A percentile compares a stretch with the other conserved stretches of the same genome.
Evolutionary conservation across 164 flowering plant genomes (phyloP).

Genomic region (Liquidambar formosana): DNA sequence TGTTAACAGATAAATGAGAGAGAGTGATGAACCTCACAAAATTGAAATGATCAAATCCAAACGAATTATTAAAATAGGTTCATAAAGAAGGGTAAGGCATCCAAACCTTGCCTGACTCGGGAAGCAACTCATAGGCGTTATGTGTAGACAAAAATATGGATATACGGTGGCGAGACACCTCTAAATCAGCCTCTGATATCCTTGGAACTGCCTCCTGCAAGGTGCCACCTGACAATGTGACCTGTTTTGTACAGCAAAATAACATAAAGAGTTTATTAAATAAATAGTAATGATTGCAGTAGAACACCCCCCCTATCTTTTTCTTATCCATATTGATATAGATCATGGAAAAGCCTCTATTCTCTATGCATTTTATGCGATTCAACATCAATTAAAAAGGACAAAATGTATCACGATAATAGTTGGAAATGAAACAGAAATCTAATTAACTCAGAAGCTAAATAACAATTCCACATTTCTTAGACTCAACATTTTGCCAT

Average conservation of each 20-base stretch:
- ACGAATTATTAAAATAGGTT: not conserved
- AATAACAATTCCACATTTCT: too few species aligned
- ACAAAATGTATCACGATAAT: too few species aligned
- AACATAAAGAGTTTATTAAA: too few species aligned
- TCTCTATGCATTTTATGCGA: too few species aligned
- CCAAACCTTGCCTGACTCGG: slow-evolving; percentile 94
- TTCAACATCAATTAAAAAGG: too few species aligned
- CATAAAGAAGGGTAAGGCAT: slow-evolving; percentile 27
- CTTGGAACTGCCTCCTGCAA: slow-evolving; percentile 51
- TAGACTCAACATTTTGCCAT: too few species aligned
- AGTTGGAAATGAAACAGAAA: too few species aligned
- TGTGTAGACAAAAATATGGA: slow-evolving; percentile 69
- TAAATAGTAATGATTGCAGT: not conserved
- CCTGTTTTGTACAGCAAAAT: slow-evolving; percentile 30
- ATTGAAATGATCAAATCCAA: slow-evolving; percentile 7
- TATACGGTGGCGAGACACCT: slow-evolving; percentile 69
- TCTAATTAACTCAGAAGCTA: too few species aligned
- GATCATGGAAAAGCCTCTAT: too few species aligned
- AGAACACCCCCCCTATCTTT: too few species aligned
- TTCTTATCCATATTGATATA: too few species aligned
- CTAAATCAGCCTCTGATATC: slow-evolving; percentile 65
- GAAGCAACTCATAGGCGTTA: slow-evolving; percentile 85
- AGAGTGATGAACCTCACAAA: not conserved
- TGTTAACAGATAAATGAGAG: not conserved
- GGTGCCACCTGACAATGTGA: slow-evolving; percentile 39